Evolutionary conservation across 2,329 filamentous ascomycete genomes (phyloP).

Genomic region (Diaporthe destruens): DNA sequence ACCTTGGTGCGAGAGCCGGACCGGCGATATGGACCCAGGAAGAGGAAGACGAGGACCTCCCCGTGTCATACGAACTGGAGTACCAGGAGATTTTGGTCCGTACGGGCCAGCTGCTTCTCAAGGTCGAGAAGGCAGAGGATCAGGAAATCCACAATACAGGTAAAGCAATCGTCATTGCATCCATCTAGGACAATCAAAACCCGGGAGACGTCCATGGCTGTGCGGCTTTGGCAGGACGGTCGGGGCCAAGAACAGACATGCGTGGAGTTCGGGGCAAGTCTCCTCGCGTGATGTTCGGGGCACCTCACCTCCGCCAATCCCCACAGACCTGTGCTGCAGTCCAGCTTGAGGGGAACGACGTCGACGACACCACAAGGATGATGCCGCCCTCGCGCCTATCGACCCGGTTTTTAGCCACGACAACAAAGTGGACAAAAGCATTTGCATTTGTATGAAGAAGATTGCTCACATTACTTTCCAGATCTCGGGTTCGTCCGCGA

Average conservation of each 20-base stretch:
- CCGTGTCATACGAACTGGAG: conserved; percentile 77
- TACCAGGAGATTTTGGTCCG: conserved; percentile 79
- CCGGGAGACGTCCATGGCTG: conserved; percentile 34
- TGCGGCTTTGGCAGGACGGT: conserved; percentile 15
- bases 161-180: conserved; percentile 76
- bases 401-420: conserved; percentile 1
- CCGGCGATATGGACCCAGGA: conserved; percentile 37
- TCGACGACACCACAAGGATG: conserved; percentile 42
- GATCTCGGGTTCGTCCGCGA: conserved; percentile 39
- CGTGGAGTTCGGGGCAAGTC: conserved; percentile 42
- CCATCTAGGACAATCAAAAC: conserved; percentile 47
- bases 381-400: conserved; percentile 38
- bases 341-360: conserved; percentile 33
- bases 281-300: conserved; percentile 25
- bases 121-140: conserved; percentile 73
- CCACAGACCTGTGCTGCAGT: conserved; percentile 29
- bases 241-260: not conserved
- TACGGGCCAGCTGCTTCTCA: conserved; percentile 72
- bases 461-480: conserved; percentile 39
- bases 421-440: not conserved
- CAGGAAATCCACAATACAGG: conserved; percentile 71
- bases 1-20: conserved; percentile 63
- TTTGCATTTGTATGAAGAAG: conserved; percentile 7
- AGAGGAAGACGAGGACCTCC: conserved; percentile 68
- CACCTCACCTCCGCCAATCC: conserved; percentile 21